Percentiles rank a stretch among this genome's conserved stretches.
These are phyloP conservation scores for Salix exigua DNA, from an alignment of 345 rosid genomes.

Conservation along the genomic window DNA sequence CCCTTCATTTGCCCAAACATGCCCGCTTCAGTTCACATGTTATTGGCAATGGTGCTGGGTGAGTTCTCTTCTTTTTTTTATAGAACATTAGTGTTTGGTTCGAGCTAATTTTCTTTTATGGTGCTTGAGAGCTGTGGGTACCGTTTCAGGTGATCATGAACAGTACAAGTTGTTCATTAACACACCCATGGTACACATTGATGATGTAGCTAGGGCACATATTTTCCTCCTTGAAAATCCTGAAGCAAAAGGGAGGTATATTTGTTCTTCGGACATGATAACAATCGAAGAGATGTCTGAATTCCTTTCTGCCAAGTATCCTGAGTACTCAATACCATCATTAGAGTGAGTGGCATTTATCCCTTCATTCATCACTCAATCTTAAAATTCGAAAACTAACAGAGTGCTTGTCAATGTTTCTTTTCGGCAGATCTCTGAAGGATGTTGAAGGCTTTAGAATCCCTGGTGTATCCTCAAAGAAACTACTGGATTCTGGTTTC, in stretches of 20 bases:
- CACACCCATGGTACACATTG: constrained; percentile 15
- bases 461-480: constrained; percentile 22
- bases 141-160: neutral
- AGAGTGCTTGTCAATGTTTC: neutral
- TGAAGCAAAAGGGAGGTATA: constrained; percentile 49
- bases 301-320: constrained; percentile 34
- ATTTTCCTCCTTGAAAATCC: constrained; percentile 48
- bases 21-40: constrained; percentile 14
- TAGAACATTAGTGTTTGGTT: neutral
- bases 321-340: constrained; percentile 40
- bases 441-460: constrained; percentile 1
- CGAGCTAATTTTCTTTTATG: neutral
- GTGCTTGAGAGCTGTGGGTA: neutral
- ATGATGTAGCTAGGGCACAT: constrained; percentile 52
- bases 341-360: constrained; percentile 33
- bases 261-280: constrained; percentile 38
- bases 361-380: neutral
- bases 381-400: neutral
- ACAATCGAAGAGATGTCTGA: constrained; percentile 34
- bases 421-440: constrained; percentile 18
- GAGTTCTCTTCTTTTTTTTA: neutral
- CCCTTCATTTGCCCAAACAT: constrained; percentile 38
- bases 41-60: constrained; percentile 30
- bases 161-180: neutral
- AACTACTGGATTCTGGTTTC: constrained; percentile 36